These are phyloP conservation scores for Ceratobasidium sp. DNA, from an alignment of 1,284 basidiomycete species.

Conservation along the genomic window DNA sequence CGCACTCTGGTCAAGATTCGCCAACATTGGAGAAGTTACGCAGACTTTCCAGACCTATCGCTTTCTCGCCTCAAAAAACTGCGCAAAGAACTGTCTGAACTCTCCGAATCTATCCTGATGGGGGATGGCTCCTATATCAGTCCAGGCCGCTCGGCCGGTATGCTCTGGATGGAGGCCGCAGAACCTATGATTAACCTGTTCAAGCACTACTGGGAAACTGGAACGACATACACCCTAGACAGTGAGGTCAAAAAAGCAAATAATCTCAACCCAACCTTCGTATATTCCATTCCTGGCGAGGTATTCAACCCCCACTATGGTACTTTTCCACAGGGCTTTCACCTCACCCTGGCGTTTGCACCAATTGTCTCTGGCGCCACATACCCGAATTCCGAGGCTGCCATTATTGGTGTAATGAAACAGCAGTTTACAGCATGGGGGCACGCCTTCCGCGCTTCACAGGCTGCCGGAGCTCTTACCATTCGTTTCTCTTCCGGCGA, in stretches of 20 bases:
- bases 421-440: constrained; percentile 19
- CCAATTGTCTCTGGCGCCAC: not conserved
- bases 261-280: constrained; percentile 22
- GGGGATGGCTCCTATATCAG: not conserved
- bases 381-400: not conserved
- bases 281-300: constrained; percentile 8
- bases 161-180: constrained; percentile 3
- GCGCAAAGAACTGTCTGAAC: not conserved
- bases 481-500: constrained; percentile 21
- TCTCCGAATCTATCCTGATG: not conserved
- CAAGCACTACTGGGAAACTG: constrained; percentile 26
- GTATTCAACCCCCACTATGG: constrained; percentile 8
- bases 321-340: constrained; percentile 23
- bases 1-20: not conserved
- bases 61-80: not conserved
- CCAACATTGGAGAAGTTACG: constrained; percentile 8
- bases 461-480: not conserved
- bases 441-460: not conserved
- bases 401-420: not conserved
- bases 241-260: constrained; percentile 27
- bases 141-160: constrained; percentile 10
- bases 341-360: not conserved
- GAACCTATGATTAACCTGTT: not conserved
- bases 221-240: not conserved
- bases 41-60: not conserved